phyloP scores from a whole-genome alignment of 2,329 filamentous ascomycete genomes.

The Bipolaris oryzae region DNA sequence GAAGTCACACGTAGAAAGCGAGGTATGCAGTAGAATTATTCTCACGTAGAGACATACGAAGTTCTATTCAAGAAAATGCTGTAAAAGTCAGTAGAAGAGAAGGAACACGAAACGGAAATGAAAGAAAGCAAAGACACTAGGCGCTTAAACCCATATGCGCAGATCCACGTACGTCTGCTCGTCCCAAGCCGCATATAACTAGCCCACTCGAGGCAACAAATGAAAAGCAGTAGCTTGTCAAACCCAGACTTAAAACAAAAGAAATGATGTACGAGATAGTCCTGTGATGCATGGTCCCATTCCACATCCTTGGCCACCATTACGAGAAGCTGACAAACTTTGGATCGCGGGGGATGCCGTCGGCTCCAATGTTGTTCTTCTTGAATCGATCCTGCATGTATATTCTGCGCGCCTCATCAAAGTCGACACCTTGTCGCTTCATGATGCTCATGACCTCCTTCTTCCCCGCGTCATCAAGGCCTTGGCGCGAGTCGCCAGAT shows the following conservation, averaged over 20 bases:
- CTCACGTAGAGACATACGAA: neutral
- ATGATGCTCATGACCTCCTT: conserved; percentile 85
- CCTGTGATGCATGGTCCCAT: neutral
- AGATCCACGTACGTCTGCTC: conserved; percentile 4
- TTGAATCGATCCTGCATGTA: conserved; percentile 87
- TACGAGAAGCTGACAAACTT: conserved; percentile 92
- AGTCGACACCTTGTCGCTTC: conserved; percentile 80
- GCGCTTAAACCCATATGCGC: conserved; percentile 6
- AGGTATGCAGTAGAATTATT: neutral
- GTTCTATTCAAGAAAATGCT: conserved; percentile 5
- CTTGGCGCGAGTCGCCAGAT: conserved; percentile 76
- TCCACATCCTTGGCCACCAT: neutral
- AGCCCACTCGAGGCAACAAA: conserved; percentile 14
- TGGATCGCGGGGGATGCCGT: conserved; percentile 86
- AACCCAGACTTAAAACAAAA: conserved; percentile 10
- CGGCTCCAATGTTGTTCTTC: conserved; percentile 84
- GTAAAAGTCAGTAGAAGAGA: conserved; percentile 2
- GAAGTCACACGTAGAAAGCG: neutral
- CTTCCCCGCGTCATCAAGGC: conserved; percentile 82
- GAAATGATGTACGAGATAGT: conserved; percentile 8
- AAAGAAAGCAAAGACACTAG: conserved; percentile 1
- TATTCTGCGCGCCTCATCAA: conserved; percentile 87
- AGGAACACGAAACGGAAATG: conserved; percentile 5
- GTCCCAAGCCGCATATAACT: conserved; percentile 5
- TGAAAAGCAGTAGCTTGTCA: conserved; percentile 9